phyloP scores from a whole-genome alignment of 352 stramenopile species.

The Hyaloperonospora brassicae region DNA sequence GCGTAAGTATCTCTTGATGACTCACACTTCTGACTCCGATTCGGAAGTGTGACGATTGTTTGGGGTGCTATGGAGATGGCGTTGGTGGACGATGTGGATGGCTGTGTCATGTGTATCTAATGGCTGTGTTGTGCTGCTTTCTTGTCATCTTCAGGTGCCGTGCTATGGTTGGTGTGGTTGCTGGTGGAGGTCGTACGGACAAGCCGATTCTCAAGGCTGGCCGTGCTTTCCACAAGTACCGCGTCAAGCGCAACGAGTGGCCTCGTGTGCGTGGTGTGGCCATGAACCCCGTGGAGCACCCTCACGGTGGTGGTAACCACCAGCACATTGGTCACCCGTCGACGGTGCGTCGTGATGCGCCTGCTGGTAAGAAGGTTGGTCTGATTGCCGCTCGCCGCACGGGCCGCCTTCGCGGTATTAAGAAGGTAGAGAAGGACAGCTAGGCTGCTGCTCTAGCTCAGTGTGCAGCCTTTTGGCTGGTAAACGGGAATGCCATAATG shows the following conservation, averaged over 20 bases:
- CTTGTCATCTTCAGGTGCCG: constrained; percentile 72
- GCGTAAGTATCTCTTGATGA: constrained; percentile 66
- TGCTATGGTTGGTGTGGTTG: constrained; percentile 96
- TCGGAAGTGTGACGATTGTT: constrained; percentile 1
- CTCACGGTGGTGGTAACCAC: constrained; percentile 99
- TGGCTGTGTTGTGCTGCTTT: constrained; percentile 21
- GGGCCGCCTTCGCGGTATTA: constrained; percentile 95
- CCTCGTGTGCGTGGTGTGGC: constrained; percentile 98
- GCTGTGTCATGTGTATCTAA: constrained; percentile 5
- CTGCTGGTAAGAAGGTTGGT: constrained; percentile 98
- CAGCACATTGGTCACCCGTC: constrained; percentile 99
- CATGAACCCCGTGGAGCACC: constrained; percentile 99
- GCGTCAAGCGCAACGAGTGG: constrained; percentile 99
- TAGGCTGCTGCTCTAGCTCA: constrained; percentile 38
- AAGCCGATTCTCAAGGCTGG: constrained; percentile 98
- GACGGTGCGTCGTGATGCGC: constrained; percentile 90
- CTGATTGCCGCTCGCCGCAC: constrained; percentile 96
- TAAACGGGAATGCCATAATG: constrained; percentile 47
- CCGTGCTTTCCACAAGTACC: constrained; percentile 97
- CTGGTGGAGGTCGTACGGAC: constrained; percentile 96
- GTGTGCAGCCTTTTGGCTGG: constrained; percentile 8
- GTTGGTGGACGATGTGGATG: constrained; percentile 2
- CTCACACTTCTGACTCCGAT: background rate
- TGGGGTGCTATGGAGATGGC: constrained; percentile 10
- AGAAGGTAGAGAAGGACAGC: constrained; percentile 93